These are phyloP conservation scores for Torulaspora maleeae DNA, from an alignment of 805 yeast species.

Conservation along the genomic window DNA sequence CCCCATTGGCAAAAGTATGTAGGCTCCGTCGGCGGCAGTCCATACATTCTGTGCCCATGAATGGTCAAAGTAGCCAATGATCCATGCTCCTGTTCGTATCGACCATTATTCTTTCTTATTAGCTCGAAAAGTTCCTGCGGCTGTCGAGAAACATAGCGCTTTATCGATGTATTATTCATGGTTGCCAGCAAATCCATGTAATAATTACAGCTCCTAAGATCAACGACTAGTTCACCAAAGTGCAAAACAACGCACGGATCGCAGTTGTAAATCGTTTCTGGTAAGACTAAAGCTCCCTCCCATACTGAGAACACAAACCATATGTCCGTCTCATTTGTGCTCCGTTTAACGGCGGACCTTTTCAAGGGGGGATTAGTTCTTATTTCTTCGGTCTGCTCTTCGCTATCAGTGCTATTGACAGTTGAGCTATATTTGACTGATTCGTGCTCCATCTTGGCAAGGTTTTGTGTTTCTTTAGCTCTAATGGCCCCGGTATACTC, in stretches of 20 bases:
- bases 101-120: conserved; percentile 30
- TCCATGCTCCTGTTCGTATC: conserved; percentile 19
- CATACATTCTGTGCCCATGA: conserved; percentile 91
- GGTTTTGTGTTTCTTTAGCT: conserved; percentile 7
- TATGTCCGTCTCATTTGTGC: conserved; percentile 73
- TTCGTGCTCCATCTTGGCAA: conserved; percentile 4
- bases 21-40: conserved; percentile 82
- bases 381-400: conserved; percentile 1
- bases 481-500: conserved; percentile 51
- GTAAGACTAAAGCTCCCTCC: conserved; percentile 68
- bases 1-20: conserved; percentile 92
- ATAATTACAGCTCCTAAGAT: conserved; percentile 80
- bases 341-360: conserved; percentile 37
- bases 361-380: conserved; percentile 8
- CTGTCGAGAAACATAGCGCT: conserved; percentile 13
- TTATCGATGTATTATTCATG: conserved; percentile 19
- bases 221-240: conserved; percentile 66
- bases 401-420: not conserved
- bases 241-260: conserved; percentile 56
- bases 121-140: conserved; percentile 25
- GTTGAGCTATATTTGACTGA: conserved; percentile 3
- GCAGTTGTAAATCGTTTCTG: conserved; percentile 64
- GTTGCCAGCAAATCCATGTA: conserved; percentile 89
- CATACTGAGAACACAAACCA: conserved; percentile 65
- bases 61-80: conserved; percentile 47